phyloP scores from a whole-genome alignment of 805 yeast species.

The Starmerella apis region DNA sequence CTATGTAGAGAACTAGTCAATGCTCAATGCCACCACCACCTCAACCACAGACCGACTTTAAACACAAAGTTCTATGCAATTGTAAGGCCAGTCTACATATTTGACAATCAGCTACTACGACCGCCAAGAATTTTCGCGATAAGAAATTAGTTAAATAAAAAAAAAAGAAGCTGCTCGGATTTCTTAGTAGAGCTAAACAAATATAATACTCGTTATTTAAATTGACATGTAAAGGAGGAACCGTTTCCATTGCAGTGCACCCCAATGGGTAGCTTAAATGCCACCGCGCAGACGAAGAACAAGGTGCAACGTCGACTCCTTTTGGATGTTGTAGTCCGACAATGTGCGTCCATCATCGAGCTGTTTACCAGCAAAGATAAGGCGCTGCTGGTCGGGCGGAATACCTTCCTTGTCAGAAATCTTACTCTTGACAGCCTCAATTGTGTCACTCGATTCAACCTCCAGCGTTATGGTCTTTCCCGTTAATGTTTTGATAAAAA shows the following conservation, averaged over 20 bases:
- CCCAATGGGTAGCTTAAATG: constrained; percentile 36
- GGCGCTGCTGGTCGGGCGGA: constrained; percentile 91
- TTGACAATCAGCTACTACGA: too few relatives aligned
- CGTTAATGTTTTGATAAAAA: constrained; percentile 97
- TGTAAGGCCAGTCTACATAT: too few relatives aligned
- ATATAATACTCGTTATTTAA: background rate
- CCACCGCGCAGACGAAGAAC: constrained; percentile 82
- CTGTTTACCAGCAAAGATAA: constrained; percentile 33
- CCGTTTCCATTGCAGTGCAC: too few relatives aligned
- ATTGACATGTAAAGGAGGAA: too few relatives aligned
- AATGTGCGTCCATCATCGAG: constrained; percentile 88
- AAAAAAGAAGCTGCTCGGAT: too few relatives aligned
- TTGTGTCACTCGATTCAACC: constrained; percentile 87
- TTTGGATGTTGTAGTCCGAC: constrained; percentile 87
- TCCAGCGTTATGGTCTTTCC: constrained; percentile 87
- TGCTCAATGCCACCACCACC: too few relatives aligned
- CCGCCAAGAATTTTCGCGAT: too few relatives aligned
- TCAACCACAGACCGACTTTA: too few relatives aligned
- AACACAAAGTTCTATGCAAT: too few relatives aligned
- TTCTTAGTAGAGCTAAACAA: too few relatives aligned
- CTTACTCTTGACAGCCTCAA: constrained; percentile 85
- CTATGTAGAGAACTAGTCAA: too few relatives aligned
- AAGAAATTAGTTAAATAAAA: too few relatives aligned
- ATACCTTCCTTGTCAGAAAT: constrained; percentile 92
- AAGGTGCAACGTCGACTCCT: constrained; percentile 75